These are phyloP conservation scores for Sarocladium brachiariae DNA, from an alignment of 2,329 filamentous ascomycete genomes.

Conservation along the genomic window DNA sequence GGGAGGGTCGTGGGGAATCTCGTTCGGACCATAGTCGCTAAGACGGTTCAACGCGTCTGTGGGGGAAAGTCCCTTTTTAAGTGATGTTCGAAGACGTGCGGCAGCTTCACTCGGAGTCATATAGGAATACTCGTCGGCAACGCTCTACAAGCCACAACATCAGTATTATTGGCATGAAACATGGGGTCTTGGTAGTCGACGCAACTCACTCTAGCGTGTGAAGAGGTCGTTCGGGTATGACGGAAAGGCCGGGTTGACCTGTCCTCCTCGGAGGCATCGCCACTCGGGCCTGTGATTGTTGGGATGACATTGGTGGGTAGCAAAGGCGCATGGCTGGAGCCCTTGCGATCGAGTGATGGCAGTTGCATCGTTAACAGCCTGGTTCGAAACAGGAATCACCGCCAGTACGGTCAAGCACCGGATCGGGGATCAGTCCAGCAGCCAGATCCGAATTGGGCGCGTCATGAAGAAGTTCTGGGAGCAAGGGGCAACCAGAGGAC, in stretches of 20 bases:
- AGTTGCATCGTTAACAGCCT: constrained; percentile 27
- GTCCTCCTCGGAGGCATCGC: constrained; percentile 20
- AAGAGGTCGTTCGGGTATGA: constrained; percentile 44
- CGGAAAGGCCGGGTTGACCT: constrained; percentile 21
- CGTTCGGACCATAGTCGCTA: constrained; percentile 79
- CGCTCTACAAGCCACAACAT: constrained; percentile 28
- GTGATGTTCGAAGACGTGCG: constrained; percentile 70
- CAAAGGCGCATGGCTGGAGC: constrained; percentile 23
- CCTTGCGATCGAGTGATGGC: constrained; percentile 28
- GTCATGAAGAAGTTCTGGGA: constrained; percentile 2
- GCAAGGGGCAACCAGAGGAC: constrained; percentile 2
- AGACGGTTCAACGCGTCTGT: constrained; percentile 75
- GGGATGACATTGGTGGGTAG: constrained; percentile 28
- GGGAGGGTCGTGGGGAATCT: constrained; percentile 87
- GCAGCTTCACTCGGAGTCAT: constrained; percentile 76
- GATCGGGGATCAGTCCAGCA: constrained; percentile 8
- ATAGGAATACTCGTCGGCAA: constrained; percentile 55
- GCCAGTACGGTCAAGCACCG: constrained; percentile 1
- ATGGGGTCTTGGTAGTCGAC: background rate
- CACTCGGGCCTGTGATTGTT: constrained; percentile 23
- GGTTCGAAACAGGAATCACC: constrained; percentile 12
- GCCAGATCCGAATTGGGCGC: constrained; percentile 8
- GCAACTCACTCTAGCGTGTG: constrained; percentile 45
- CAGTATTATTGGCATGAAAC: background rate
- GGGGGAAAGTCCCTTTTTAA: constrained; percentile 72